Percentiles rank a stretch among this genome's conserved stretches.
Conservation (phyloP, 2,329 filamentous ascomycete species). For the Fusarium agapanthi region DNA sequence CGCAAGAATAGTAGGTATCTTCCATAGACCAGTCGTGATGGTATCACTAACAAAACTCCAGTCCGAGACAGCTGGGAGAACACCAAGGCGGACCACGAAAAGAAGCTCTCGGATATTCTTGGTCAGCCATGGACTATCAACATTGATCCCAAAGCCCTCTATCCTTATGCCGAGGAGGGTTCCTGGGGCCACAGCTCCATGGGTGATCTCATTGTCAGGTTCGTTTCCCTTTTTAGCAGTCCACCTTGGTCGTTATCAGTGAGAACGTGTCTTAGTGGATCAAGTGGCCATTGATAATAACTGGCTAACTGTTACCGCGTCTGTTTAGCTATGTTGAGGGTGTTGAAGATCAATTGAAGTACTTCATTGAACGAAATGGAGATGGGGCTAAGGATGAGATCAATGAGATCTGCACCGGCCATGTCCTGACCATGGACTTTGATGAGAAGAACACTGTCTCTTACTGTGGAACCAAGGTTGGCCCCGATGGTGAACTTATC, state of each 20-base stretch:
- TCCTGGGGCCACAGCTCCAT: slow-evolving; percentile 53
- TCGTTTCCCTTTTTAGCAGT: slow-evolving; percentile 22
- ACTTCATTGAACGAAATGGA: slow-evolving; percentile 50
- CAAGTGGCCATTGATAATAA: rapidly evolving
- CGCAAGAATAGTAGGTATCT: slow-evolving; percentile 59
- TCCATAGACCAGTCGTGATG: neutral
- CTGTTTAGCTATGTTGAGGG: slow-evolving; percentile 53
- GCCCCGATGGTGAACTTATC: slow-evolving; percentile 54
- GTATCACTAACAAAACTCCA: slow-evolving; percentile 33
- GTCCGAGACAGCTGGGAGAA: slow-evolving; percentile 63
- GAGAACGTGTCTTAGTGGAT: neutral
- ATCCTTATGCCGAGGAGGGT: slow-evolving; percentile 54
- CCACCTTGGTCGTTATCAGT: rapidly evolving
- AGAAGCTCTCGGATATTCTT: slow-evolving; percentile 54
- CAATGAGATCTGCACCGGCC: slow-evolving; percentile 55
- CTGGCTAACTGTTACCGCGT: neutral
- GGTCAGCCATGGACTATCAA: slow-evolving; percentile 61
- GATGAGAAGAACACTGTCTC: slow-evolving; percentile 53
- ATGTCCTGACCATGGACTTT: slow-evolving; percentile 57
- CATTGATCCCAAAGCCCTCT: slow-evolving; percentile 57
- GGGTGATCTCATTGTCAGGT: slow-evolving; percentile 56
- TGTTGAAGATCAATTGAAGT: slow-evolving; percentile 52
- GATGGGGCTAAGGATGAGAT: slow-evolving; percentile 55
- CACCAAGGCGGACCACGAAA: slow-evolving; percentile 56
- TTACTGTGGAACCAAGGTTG: slow-evolving; percentile 57